phyloP scores from a whole-genome alignment of 2,329 filamentous ascomycete species.

The Beauveria pseudobassiana region DNA sequence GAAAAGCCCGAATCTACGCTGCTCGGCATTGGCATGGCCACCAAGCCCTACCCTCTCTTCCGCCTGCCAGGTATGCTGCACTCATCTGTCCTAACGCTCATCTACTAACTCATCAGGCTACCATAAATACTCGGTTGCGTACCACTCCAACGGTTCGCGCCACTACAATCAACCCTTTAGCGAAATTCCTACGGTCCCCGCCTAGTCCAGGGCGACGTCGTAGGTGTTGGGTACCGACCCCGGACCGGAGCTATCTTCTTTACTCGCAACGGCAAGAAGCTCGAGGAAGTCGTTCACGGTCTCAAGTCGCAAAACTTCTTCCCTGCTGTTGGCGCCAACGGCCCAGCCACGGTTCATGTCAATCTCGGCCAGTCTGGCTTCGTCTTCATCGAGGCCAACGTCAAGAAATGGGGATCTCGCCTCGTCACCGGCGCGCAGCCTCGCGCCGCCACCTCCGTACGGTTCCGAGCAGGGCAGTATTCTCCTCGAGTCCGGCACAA shows the following conservation, averaged over 20 bases:
- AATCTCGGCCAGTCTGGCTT: conserved; percentile 98
- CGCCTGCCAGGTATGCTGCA: conserved; percentile 70
- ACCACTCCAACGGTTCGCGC: conserved; percentile 78
- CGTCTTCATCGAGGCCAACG: conserved; percentile 97
- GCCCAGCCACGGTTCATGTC: conserved; percentile 85
- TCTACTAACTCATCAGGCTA: conserved; percentile 48
- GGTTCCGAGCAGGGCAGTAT: conserved; percentile 97
- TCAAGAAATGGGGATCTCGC: conserved; percentile 99
- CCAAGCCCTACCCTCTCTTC: conserved; percentile 95
- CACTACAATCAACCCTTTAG: conserved; percentile 90
- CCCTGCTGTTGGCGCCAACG: conserved; percentile 92
- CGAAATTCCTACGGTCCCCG: conserved; percentile 72
- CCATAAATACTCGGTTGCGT: conserved; percentile 88
- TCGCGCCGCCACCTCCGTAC: conserved; percentile 92
- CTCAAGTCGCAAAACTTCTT: conserved; percentile 96
- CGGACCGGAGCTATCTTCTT: conserved; percentile 95
- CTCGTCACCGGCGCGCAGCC: conserved; percentile 85
- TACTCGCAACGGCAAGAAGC: conserved; percentile 93
- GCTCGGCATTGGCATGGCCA: conserved; percentile 88
- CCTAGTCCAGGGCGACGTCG: conserved; percentile 87
- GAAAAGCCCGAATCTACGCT: conserved; percentile 87
- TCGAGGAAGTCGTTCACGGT: conserved; percentile 90
- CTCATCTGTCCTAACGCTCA: not conserved
- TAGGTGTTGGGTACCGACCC: conserved; percentile 91
- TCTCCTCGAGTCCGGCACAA: conserved; percentile 75